Base-by-base conservation (phyloP, 306 rosid species). In the Vicia faba region DNA sequence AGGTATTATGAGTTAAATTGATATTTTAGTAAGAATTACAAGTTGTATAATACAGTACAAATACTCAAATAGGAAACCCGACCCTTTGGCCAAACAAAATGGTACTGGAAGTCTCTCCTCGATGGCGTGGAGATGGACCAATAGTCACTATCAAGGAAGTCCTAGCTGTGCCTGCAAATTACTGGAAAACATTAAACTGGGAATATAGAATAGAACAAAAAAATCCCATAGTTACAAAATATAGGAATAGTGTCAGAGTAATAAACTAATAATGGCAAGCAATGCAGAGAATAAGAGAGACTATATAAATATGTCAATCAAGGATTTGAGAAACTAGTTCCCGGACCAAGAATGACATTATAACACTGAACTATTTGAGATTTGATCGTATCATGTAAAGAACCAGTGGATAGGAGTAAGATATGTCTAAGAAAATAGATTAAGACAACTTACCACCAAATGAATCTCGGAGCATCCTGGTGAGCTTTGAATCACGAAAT, bases 91-190 rank as follows among this genome's bases (percentile, higher is more conserved):
- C 99, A 68, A 93, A 93, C 71, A 86, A 71, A 73, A 93, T 90
- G 75, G 99, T 90, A 81, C 97, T 90, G 19, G 96, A 63, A 72
- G 99, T 93, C 85, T 93, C 99, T 77, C 99, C 99, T 64, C 99
- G 89, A 80, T 93, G 99, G 39, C 95, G 96, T 60, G 97, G 99
- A 64, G 99, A 93, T 49, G 97, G 99, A 48, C 97, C 99, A 79
- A 93, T 85, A 58, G 99, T 93, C 83, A 90, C 91, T 82, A 93
- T 85, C 75, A 93, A 58, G 60, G 99, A 93, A 71, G 99, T 93
- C 85, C 99, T 93, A 13, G 97, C 96, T 25, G 99, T 86, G 51
- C 99, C 99, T 93, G 87, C 59, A 70, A 73, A 69, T 50, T 7
- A 64, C 43, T 44, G 11, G 51, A 55, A 68, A 73, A 65, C 58